Evolutionary conservation across 805 yeast genomes (phyloP).

Genomic region (Grigorovia transvaalensis): DNA sequence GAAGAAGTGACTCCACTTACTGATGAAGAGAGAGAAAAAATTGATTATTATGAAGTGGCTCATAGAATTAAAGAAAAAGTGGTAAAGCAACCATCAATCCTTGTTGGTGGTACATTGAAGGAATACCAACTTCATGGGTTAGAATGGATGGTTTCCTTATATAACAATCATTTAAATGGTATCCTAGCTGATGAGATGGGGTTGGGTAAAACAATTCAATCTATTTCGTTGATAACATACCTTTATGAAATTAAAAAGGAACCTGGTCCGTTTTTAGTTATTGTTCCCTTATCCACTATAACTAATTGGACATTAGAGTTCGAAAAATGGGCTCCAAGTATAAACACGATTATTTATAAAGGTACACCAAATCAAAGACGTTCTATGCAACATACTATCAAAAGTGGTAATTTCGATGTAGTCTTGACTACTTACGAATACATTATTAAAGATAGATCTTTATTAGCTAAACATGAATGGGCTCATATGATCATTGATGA

Average conservation of each 20-base stretch:
- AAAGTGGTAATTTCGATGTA: slow-evolving; percentile 63
- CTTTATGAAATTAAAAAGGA: slow-evolving; percentile 56
- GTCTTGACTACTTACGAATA: slow-evolving; percentile 75
- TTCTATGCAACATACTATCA: slow-evolving; percentile 50
- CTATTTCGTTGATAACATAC: slow-evolving; percentile 67
- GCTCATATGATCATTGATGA: slow-evolving; percentile 86
- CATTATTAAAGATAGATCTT: slow-evolving; percentile 64
- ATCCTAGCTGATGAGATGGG: slow-evolving; percentile 99
- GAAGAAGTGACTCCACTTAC: slow-evolving; percentile 30
- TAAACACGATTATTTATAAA: slow-evolving; percentile 62
- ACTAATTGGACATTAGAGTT: slow-evolving; percentile 82
- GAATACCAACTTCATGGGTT: slow-evolving; percentile 86
- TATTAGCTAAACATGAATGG: slow-evolving; percentile 60
- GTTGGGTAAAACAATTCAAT: slow-evolving; percentile 85
- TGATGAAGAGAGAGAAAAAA: slow-evolving; percentile 51
- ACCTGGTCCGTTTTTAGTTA: slow-evolving; percentile 62
- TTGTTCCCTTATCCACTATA: slow-evolving; percentile 75
- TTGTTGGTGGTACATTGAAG: slow-evolving; percentile 70
- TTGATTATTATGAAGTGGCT: slow-evolving; percentile 76
- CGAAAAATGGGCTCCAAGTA: slow-evolving; percentile 81
- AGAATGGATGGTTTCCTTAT: slow-evolving; percentile 98
- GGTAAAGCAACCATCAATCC: slow-evolving; percentile 52
- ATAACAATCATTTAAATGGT: slow-evolving; percentile 91
- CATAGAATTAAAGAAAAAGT: slow-evolving; percentile 63
- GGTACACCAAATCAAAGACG: slow-evolving; percentile 70